Percentiles rank a stretch among this genome's conserved stretches.
These are phyloP conservation scores for Angomonas desouzai DNA, from an alignment of 208 protist species.

Conservation along the genomic window DNA sequence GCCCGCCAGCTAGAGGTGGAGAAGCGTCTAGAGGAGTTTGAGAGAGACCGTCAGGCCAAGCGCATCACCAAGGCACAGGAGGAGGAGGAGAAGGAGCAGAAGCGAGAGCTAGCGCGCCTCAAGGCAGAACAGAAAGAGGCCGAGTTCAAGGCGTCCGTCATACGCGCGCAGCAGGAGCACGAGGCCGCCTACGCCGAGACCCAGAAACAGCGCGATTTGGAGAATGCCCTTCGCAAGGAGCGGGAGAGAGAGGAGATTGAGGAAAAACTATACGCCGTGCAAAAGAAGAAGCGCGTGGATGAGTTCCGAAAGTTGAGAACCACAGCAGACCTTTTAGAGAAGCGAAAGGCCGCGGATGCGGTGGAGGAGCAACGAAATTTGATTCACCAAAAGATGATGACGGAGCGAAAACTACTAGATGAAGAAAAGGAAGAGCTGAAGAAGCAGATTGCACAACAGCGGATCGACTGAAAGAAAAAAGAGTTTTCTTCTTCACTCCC, in stretches of 20 bases:
- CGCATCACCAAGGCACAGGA: conserved; percentile 20
- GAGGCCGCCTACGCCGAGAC: conserved; percentile 31
- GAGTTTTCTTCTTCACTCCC: not conserved
- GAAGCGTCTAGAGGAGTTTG: conserved; percentile 42
- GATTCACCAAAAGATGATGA: conserved; percentile 36
- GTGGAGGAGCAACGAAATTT: conserved; percentile 45
- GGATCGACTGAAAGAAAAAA: not conserved
- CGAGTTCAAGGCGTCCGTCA: conserved; percentile 21
- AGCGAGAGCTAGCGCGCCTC: conserved; percentile 28
- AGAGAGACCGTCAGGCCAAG: conserved; percentile 35
- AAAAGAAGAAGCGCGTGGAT: conserved; percentile 52
- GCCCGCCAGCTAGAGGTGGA: conserved; percentile 54
- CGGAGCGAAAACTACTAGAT: conserved; percentile 39
- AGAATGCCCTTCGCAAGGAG: conserved; percentile 40
- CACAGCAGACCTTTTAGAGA: conserved; percentile 58
- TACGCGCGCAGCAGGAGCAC: conserved; percentile 29
- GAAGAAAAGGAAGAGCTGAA: conserved; percentile 27
- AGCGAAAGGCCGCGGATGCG: conserved; percentile 42
- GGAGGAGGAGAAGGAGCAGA: conserved; percentile 39
- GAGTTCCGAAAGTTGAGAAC: conserved; percentile 74
- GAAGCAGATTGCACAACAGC: not conserved
- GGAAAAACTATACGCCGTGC: conserved; percentile 49
- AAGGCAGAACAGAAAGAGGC: conserved; percentile 31
- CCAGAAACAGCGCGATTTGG: conserved; percentile 24
- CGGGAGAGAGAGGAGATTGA: conserved; percentile 56